Percentiles rank a stretch among this genome's conserved stretches.
Evolutionary conservation across 202 grass and related monocot species (phyloP).

Genomic region (Setaria viridis): DNA sequence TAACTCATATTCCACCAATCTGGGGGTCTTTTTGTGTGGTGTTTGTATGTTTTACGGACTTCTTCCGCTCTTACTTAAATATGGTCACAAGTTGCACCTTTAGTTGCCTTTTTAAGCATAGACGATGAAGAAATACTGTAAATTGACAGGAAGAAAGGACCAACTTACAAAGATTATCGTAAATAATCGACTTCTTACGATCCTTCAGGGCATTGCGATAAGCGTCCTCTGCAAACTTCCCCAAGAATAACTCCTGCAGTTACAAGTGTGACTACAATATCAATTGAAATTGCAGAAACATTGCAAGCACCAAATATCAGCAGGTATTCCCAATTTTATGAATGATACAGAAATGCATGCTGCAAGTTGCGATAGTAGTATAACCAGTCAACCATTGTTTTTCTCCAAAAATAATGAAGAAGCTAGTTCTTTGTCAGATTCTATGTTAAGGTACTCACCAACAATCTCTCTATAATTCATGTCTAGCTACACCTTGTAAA

Average conservation of each 20-base stretch:
- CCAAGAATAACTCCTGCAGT: constrained; percentile 87
- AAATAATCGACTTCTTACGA: constrained; percentile 74
- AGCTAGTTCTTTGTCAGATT: background rate
- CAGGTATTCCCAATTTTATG: background rate
- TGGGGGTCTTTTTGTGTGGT: background rate
- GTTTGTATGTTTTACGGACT: background rate
- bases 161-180: constrained; percentile 80
- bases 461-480: background rate
- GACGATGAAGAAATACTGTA: background rate
- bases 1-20: background rate
- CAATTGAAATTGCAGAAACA: constrained; percentile 23
- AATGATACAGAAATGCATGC: constrained; percentile 22
- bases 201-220: constrained; percentile 60
- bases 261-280: constrained; percentile 28
- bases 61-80: constrained; percentile 9
- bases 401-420: background rate
- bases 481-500: background rate
- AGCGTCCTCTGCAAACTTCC: constrained; percentile 68
- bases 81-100: background rate
- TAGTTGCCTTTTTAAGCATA: constrained; percentile 11
- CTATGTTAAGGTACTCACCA: constrained; percentile 4
- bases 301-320: background rate
- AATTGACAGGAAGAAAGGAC: constrained; percentile 15
- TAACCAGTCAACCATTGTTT: background rate
- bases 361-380: background rate